Evolutionary conservation across 169 alveolate species (phyloP).

Genomic region (Cryptosporidium viatorum): DNA sequence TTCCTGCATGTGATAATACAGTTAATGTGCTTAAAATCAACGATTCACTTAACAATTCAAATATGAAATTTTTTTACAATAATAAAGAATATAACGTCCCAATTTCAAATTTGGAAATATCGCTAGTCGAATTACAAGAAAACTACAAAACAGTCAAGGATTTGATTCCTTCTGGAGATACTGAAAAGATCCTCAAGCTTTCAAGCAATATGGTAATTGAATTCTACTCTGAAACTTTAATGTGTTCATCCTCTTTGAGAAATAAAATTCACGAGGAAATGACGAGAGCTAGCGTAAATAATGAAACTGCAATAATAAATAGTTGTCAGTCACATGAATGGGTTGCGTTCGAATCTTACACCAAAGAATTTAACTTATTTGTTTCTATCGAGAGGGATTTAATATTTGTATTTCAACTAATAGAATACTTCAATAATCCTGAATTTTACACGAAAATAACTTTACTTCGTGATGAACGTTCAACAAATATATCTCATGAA

Average conservation of each 20-base stretch:
- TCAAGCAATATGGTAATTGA: conserved; percentile 25
- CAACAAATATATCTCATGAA: background rate
- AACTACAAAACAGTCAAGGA: conserved; percentile 8
- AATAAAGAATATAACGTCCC: conserved; percentile 23
- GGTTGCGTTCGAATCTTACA: conserved; percentile 36
- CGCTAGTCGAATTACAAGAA: conserved; percentile 32
- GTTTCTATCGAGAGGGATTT: conserved; percentile 66
- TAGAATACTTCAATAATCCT: conserved; percentile 26
- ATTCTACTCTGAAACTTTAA: conserved; percentile 39
- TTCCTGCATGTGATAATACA: background rate
- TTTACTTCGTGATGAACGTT: background rate
- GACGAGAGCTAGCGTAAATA: conserved; percentile 31
- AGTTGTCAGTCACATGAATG: conserved; percentile 12
- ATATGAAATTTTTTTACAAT: conserved; percentile 31
- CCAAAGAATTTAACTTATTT: conserved; percentile 23
- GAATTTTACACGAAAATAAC: conserved; percentile 5
- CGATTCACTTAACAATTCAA: background rate
- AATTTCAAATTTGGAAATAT: conserved; percentile 27
- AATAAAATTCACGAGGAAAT: conserved; percentile 55
- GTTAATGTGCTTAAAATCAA: background rate
- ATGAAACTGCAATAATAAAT: conserved; percentile 3
- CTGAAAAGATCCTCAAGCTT: background rate
- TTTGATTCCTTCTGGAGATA: conserved; percentile 19
- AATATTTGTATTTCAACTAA: conserved; percentile 22
- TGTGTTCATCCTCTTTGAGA: conserved; percentile 33